These are phyloP conservation scores for Suillus ampliporus DNA, from an alignment of 768 basidiomycete genomes.

Conservation along the genomic window DNA sequence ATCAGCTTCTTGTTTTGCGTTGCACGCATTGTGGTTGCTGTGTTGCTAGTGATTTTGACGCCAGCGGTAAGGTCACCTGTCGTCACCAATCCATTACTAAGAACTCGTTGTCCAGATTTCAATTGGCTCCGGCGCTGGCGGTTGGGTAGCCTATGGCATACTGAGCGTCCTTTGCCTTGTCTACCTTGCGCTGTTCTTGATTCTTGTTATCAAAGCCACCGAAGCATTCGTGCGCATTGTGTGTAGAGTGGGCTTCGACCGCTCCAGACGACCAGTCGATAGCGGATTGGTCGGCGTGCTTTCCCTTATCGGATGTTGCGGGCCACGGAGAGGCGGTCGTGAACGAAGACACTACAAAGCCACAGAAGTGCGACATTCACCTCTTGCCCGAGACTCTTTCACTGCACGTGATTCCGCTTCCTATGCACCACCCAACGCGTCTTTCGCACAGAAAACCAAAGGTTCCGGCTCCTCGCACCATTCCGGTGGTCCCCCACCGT, in stretches of 20 bases:
- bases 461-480: constrained; percentile 40
- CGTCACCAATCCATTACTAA: constrained; percentile 18
- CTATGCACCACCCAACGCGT: constrained; percentile 49
- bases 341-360: constrained; percentile 30
- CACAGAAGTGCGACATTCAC: constrained; percentile 26
- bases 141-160: constrained; percentile 95
- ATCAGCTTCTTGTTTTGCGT: constrained; percentile 94
- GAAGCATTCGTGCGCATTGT: constrained; percentile 84
- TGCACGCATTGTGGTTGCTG: constrained; percentile 86
- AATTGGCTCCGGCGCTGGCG: constrained; percentile 77
- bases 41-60: constrained; percentile 88
- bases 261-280: constrained; percentile 78
- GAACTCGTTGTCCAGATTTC: constrained; percentile 62
- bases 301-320: constrained; percentile 70
- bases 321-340: constrained; percentile 48
- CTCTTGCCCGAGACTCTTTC: constrained; percentile 28
- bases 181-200: constrained; percentile 80
- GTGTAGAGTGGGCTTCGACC: constrained; percentile 83
- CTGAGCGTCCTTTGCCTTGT: constrained; percentile 82
- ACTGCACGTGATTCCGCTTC: constrained; percentile 50
- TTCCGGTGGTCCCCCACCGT: constrained; percentile 64
- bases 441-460: constrained; percentile 35
- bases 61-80: constrained; percentile 67
- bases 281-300: constrained; percentile 89
- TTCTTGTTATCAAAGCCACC: constrained; percentile 83